Percentiles rank a stretch among this genome's conserved stretches.
Evolutionary conservation across 108 stramenopile species (phyloP).

Genomic region (Cyclotella cryptica): DNA sequence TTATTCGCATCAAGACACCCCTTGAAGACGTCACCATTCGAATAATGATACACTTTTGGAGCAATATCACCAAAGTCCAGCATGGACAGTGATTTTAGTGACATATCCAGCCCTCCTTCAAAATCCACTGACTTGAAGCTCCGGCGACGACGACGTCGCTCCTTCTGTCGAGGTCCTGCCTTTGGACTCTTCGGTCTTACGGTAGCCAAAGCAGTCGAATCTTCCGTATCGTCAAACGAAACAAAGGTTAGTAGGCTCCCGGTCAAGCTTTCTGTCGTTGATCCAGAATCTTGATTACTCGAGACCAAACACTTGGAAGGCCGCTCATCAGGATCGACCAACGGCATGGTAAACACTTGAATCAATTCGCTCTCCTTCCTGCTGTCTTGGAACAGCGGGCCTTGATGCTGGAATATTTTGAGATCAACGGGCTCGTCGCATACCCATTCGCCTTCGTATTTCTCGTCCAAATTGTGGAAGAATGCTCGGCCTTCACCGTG

Average conservation of each 20-base stretch:
- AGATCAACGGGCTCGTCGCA: conserved; percentile 47
- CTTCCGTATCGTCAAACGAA: conserved; percentile 22
- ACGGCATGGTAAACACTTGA: not conserved
- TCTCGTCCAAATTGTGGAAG: conserved; percentile 39
- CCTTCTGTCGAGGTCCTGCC: not conserved
- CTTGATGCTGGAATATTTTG: conserved; percentile 41
- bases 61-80: conserved; percentile 11
- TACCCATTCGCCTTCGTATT: conserved; percentile 44
- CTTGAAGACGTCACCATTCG: conserved; percentile 47
- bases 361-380: not conserved
- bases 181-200: conserved; percentile 1
- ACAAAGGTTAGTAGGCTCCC: conserved; percentile 12
- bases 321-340: not conserved
- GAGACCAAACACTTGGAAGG: not conserved
- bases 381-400: conserved; percentile 18
- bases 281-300: conserved; percentile 4
- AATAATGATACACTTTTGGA: conserved; percentile 31
- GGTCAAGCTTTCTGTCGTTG: conserved; percentile 1
- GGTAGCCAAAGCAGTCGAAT: conserved; percentile 9
- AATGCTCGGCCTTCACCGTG: conserved; percentile 43
- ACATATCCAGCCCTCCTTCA: conserved; percentile 8
- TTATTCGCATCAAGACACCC: conserved; percentile 31
- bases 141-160: not conserved
- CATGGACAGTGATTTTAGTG: conserved; percentile 25
- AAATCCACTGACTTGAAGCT: conserved; percentile 14